Evolutionary conservation across 2,329 filamentous ascomycete genomes (phyloP).

Genomic region (Paraconiothyrium brasiliense): DNA sequence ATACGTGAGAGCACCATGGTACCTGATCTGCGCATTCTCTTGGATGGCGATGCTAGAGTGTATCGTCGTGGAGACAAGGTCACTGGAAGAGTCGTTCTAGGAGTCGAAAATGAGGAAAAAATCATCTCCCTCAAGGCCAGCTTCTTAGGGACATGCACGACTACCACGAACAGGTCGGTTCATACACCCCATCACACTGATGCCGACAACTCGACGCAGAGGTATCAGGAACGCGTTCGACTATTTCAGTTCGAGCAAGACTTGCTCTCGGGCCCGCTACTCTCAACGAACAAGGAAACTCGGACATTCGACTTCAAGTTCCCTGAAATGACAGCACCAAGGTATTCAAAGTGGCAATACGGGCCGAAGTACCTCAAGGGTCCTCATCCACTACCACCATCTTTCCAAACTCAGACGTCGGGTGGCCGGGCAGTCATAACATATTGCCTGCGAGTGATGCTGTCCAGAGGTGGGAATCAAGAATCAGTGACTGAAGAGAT

Average conservation of each 20-base stretch:
- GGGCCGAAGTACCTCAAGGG: constrained; percentile 41
- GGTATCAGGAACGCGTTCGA: constrained; percentile 39
- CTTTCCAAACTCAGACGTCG: constrained; percentile 40
- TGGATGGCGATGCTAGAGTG: constrained; percentile 43
- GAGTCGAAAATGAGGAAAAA: constrained; percentile 37
- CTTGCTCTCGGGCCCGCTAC: constrained; percentile 28
- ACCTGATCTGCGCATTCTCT: constrained; percentile 39
- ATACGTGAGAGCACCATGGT: constrained; percentile 32
- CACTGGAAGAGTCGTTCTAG: constrained; percentile 43
- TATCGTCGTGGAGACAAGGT: constrained; percentile 46
- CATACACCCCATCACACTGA: constrained; percentile 30
- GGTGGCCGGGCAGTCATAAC: constrained; percentile 42
- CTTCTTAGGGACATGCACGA: constrained; percentile 45
- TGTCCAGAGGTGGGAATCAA: constrained; percentile 28
- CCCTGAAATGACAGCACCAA: constrained; percentile 40
- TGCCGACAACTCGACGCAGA: constrained; percentile 24
- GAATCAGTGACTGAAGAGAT: constrained; percentile 31
- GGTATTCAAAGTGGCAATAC: constrained; percentile 37
- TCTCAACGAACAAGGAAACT: constrained; percentile 39
- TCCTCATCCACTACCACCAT: constrained; percentile 46
- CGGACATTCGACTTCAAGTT: constrained; percentile 50
- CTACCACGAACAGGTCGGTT: constrained; percentile 41
- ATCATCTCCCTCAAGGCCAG: constrained; percentile 40
- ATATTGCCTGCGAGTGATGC: constrained; percentile 42
- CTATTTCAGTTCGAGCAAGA: constrained; percentile 43